phyloP scores from a whole-genome alignment of 1,284 basidiomycete species.

The Malassezia arunalokei region DNA sequence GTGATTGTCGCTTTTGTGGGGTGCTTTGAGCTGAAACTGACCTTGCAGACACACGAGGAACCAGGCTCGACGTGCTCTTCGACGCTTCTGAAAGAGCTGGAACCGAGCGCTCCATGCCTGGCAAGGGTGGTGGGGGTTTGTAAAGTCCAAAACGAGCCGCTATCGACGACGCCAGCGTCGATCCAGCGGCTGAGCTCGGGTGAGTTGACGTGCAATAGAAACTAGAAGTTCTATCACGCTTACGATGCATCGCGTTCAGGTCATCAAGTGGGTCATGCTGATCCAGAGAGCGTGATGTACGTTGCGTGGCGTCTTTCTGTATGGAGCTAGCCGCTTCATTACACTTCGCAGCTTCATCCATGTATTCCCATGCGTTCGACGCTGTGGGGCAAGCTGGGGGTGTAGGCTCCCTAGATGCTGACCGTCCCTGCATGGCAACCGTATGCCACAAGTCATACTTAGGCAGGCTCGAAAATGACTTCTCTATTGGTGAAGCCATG shows the following conservation, averaged over 20 bases:
- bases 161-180: slow-evolving; percentile 2
- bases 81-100: not conserved
- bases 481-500: not conserved
- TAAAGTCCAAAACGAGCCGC: slow-evolving; percentile 22
- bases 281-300: no score
- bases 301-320: no score
- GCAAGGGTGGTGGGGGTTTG: slow-evolving; percentile 25
- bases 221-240: not conserved
- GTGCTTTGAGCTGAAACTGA: not conserved
- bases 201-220: not conserved
- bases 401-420: not conserved
- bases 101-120: slow-evolving; percentile 4
- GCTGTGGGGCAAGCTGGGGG: not conserved
- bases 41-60: not conserved
- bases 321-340: no score
- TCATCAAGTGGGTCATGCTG: no score
- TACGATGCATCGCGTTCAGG: no score
- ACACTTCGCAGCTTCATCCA: no score
- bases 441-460: slow-evolving; percentile 1
- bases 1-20: not conserved
- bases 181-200: not conserved
- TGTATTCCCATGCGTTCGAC: not conserved
- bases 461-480: not conserved
- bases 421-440: not conserved
- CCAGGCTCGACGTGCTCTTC: slow-evolving; percentile 12